phyloP scores from a whole-genome alignment of 495 filamentous ascomycete species.

The Bathelium albidoporum region DNA sequence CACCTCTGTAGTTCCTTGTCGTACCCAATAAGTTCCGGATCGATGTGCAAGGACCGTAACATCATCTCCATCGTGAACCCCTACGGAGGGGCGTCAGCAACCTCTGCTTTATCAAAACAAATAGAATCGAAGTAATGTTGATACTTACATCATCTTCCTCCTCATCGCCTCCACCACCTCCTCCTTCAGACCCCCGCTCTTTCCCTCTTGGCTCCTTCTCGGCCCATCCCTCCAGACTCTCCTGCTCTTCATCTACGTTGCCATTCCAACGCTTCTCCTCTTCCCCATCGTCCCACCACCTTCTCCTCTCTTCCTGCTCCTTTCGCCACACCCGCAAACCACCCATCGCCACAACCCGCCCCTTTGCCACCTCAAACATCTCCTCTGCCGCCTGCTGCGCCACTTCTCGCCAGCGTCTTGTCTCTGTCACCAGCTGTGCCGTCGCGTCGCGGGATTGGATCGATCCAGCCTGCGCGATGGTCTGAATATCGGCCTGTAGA shows the following conservation, averaged over 20 bases:
- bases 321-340: conserved; percentile 47
- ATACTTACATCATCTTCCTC: conserved; percentile 32
- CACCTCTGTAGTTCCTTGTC: conserved; percentile 46
- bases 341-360: conserved; percentile 46
- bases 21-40: conserved; percentile 52
- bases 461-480: conserved; percentile 38
- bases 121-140: background rate
- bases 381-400: conserved; percentile 38
- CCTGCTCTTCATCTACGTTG: conserved; percentile 10
- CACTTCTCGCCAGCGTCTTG: conserved; percentile 36
- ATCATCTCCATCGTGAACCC: conserved; percentile 62
- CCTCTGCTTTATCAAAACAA: conserved; percentile 1
- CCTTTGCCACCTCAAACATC: conserved; percentile 35
- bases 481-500: conserved; percentile 34
- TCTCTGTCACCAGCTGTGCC: conserved; percentile 39
- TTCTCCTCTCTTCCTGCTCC: conserved; percentile 34
- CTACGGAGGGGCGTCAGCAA: conserved; percentile 9
- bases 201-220: conserved; percentile 15
- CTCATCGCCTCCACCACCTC: conserved; percentile 8
- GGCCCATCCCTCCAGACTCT: conserved; percentile 15
- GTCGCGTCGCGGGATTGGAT: conserved; percentile 40
- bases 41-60: conserved; percentile 57
- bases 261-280: conserved; percentile 10
- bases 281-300: conserved; percentile 25
- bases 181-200: conserved; percentile 8